A percentile compares a stretch with the other conserved stretches of the same genome.
phyloP scores from a whole-genome alignment of 2,329 filamentous ascomycete species.

The Nectriaceae sp. region DNA sequence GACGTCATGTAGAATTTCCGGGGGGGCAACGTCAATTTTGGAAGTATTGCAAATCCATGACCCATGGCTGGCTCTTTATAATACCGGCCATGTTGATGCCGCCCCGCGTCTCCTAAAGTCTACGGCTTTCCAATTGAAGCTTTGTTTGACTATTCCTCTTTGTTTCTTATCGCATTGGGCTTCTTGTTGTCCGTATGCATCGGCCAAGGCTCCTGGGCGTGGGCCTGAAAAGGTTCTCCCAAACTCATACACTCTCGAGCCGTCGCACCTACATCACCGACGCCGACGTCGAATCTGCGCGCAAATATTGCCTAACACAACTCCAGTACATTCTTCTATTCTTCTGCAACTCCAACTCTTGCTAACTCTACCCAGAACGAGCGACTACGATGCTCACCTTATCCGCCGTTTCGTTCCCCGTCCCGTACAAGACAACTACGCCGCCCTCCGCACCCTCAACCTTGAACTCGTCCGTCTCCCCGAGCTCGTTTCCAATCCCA shows the following conservation, averaged over 20 bases:
- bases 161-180: not conserved
- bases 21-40: conserved; percentile 1
- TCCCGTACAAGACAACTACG: conserved; percentile 77
- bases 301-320: conserved; percentile 56
- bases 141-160: not conserved
- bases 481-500: conserved; percentile 85
- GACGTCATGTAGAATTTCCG: conserved; percentile 32
- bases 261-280: conserved; percentile 50
- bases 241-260: conserved; percentile 21
- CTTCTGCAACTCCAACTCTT: rapidly evolving
- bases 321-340: conserved; percentile 43
- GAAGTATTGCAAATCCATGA: conserved; percentile 26
- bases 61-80: conserved; percentile 24
- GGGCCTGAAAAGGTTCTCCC: conserved; percentile 40
- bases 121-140: conserved; percentile 3
- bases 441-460: conserved; percentile 90
- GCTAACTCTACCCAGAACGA: conserved; percentile 58
- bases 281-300: conserved; percentile 53
- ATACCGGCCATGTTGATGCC: conserved; percentile 14
- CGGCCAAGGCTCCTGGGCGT: conserved; percentile 37
- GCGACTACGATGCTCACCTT: conserved; percentile 86
- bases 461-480: conserved; percentile 88
- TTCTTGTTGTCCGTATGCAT: conserved; percentile 37
- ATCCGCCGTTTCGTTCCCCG: conserved; percentile 82
- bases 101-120: conserved; percentile 13